A percentile compares a stretch with the other conserved stretches of the same genome.
phyloP scores from a whole-genome alignment of 176 grass and related monocot species.

The Ensete ventricosum region DNA sequence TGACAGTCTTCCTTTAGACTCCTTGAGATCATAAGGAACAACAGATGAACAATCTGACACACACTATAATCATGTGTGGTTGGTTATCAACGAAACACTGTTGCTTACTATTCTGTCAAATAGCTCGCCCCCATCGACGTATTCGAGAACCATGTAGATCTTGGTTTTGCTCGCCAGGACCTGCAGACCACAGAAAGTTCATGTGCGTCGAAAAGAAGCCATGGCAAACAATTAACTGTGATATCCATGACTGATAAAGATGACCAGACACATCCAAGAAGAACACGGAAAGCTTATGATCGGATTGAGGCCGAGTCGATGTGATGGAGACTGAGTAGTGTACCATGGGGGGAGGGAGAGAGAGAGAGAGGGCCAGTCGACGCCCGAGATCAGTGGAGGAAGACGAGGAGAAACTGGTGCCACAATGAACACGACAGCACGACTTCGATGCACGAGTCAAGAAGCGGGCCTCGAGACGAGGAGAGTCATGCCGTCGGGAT shows the following conservation, averaged over 20 bases:
- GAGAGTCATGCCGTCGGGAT: no score
- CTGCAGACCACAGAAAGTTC: conserved; percentile 21
- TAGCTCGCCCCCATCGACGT: conserved; percentile 72
- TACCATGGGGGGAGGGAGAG: no score
- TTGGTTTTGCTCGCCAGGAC: conserved; percentile 90
- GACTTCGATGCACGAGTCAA: no score
- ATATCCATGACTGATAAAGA: no score
- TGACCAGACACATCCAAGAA: no score
- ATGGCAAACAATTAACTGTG: no score
- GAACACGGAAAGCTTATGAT: no score
- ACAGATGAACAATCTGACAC: neutral
- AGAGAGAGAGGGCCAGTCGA: neutral
- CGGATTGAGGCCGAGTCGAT: no score
- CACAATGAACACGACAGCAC: no score
- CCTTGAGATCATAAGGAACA: conserved; percentile 24
- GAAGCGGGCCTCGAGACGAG: no score
- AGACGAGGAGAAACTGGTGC: neutral
- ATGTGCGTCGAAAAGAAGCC: no score
- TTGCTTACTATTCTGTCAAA: conserved; percentile 82
- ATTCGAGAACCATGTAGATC: conserved; percentile 91
- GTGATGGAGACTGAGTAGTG: no score
- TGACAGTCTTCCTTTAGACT: conserved; percentile 46
- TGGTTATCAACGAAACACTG: neutral
- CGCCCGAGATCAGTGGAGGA: neutral
- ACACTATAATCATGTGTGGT: neutral